Base-by-base conservation (phyloP, 345 rosid species). In the Odontarrhena argentea region DNA sequence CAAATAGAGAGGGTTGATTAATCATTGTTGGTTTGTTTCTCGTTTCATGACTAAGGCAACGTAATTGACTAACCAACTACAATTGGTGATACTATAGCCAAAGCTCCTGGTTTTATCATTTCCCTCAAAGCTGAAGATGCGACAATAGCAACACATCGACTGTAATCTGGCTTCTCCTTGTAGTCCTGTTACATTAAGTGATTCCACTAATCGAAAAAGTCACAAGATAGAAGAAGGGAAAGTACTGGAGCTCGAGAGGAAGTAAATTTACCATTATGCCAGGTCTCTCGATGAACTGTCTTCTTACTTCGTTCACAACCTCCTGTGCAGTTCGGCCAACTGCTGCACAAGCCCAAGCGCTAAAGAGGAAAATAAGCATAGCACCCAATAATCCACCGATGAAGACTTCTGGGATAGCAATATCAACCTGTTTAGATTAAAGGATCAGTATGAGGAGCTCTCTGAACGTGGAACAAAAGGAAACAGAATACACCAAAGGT, bases 291-390 rank as follows among this genome's bases (percentile, higher is more conserved):
- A 94, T 87, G 77, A 94, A 94, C 56, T 94, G 99, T 77, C 97
- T 81, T 82, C 99, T 84, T 56, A 94, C 97, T 91, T 94, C 99
- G 59, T 90, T 86, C 51, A 91, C 99, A 74, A 95, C 99, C 85
- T 95, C 99, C 78, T 95, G 99, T 40, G 99, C 99, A 76, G 97
- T 95, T 78, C 88, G 84, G 64, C 99, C 97, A 65, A 94, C 97
- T 40, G 97, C 97, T 34, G 97, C 77, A 61, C 99, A 94, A 47
- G 97, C 96, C 96, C 93, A 91, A 66, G 87, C 96, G 77, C 97
- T 94, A 65, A 94, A 91, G 65, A 94, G 78, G 82, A 76, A 94
- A 57, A 94, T 94, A 73, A 91, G 97, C 99, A 91, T 91, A 22
- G 99, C 79, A 24, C 99, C 99, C 78, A 94, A 76, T 75, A 94